Evolutionary conservation across 495 filamentous ascomycete genomes (phyloP), one percentile per base, ranked within the genome.

Genomic region (Podospora pseudopauciseta): DNA sequence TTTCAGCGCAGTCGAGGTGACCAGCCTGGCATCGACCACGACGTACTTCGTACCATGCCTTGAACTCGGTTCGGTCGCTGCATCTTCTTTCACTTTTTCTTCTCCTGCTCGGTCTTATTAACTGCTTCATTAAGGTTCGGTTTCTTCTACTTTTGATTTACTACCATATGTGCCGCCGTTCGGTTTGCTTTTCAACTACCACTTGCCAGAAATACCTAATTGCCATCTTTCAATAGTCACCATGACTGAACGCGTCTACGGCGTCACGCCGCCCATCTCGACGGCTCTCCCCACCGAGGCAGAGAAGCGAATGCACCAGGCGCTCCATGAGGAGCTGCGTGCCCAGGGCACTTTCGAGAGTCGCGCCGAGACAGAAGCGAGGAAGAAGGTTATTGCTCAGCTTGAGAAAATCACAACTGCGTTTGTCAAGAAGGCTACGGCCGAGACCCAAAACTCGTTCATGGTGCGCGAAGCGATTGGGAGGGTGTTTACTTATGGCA

Each of bases 401-500:
- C 85, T 98, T 9, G 91, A 97, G 75, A 84, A 85, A 20, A 89
- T 97, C 62, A 86, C 90, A 57, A 81, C 92, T 72, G 92, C 92
- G 69, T 97, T 99, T 70, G 91, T 99, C 56, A 89, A 87, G 76
- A 80, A 85, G 68, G 93, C 96, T 79, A 92, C 82, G 80, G 73
- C 65, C 68, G 81, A 86, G 77, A 90, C 92, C 5, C 81, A 93
- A 27, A 88, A 93, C 23, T 85, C 90, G 20, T 87, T 89, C 26
- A 84, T 92, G 18, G 86, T 96, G 28, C 90, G 93, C 56, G 86
- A 88, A 67, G 89, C 92, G 0, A 92, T 93, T 57, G 96, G 93
- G 53, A 92, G 93, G 79, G 88, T 99, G 55, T 96, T 94, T 76
- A 93, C 96, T 0, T 99, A 91, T 78, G 95, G 95, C 64, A 98